phyloP scores from a whole-genome alignment of 768 basidiomycete genomes.

The Kwoniella mangroviensis region DNA sequence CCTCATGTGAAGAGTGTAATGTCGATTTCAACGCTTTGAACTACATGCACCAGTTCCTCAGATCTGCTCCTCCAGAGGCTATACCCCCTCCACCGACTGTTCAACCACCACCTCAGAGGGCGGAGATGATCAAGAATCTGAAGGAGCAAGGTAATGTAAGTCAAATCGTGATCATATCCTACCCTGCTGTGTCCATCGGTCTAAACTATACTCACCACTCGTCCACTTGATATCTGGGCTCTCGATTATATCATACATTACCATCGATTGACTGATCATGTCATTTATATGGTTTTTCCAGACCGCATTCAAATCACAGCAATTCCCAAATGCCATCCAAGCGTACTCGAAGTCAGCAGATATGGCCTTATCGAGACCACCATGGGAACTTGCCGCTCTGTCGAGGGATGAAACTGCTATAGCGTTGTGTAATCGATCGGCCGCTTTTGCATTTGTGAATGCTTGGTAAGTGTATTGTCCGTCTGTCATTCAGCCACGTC shows the following conservation, averaged over 20 bases:
- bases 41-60: slow-evolving; percentile 71
- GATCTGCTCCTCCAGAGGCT: slow-evolving; percentile 60
- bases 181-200: too few relatives aligned
- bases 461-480: slow-evolving; percentile 62
- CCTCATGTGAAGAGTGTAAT: slow-evolving; percentile 75
- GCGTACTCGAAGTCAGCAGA: slow-evolving; percentile 78
- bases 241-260: neutral
- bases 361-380: slow-evolving; percentile 77
- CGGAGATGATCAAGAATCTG: slow-evolving; percentile 72
- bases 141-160: slow-evolving; percentile 96
- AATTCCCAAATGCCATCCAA: slow-evolving; percentile 72
- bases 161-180: too few relatives aligned
- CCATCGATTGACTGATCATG: neutral
- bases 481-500: too few relatives aligned
- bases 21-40: slow-evolving; percentile 77
- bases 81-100: slow-evolving; percentile 82
- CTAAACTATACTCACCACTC: too few relatives aligned
- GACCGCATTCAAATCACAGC: slow-evolving; percentile 77
- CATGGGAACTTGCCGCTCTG: slow-evolving; percentile 83
- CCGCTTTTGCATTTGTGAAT: slow-evolving; percentile 75
- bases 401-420: slow-evolving; percentile 90
- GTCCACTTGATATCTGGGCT: too few relatives aligned
- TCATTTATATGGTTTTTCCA: slow-evolving; percentile 52
- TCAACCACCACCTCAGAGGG: slow-evolving; percentile 70
- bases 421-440: slow-evolving; percentile 87